phyloP scores from a whole-genome alignment of 495 filamentous ascomycete species.

The Tricharina praecox region DNA sequence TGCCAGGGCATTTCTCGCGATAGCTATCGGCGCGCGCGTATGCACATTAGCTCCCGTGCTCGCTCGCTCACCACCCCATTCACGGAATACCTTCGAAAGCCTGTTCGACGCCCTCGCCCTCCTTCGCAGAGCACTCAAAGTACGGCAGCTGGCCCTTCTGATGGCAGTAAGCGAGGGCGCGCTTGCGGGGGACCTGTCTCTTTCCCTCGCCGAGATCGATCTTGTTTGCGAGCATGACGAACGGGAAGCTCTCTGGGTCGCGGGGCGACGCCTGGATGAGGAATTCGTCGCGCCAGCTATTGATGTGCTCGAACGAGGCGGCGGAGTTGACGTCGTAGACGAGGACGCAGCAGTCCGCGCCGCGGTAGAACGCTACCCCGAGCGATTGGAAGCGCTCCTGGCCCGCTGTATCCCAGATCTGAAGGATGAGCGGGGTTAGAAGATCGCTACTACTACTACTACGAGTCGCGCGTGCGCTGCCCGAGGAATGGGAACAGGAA shows the following conservation, averaged over 20 bases:
- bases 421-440: constrained; percentile 5
- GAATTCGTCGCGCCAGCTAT: constrained; percentile 98
- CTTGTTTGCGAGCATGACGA: constrained; percentile 97
- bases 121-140: constrained; percentile 98
- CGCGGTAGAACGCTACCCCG: constrained; percentile 94
- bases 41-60: not conserved
- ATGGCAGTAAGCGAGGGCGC: constrained; percentile 92
- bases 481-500: too few relatives aligned
- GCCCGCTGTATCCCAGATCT: constrained; percentile 98
- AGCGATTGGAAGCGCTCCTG: constrained; percentile 97
- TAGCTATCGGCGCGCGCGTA: too few relatives aligned
- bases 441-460: too few relatives aligned
- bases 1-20: constrained; percentile 82
- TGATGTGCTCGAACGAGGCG: constrained; percentile 95
- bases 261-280: constrained; percentile 91
- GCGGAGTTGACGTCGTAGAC: constrained; percentile 99
- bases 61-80: not conserved
- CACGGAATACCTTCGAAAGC: constrained; percentile 81
- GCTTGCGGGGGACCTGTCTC: constrained; percentile 79
- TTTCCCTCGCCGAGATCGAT: constrained; percentile 98
- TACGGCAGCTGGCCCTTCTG: constrained; percentile 95
- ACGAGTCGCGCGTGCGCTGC: too few relatives aligned
- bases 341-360: constrained; percentile 95
- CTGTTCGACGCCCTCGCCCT: constrained; percentile 94
- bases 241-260: constrained; percentile 94